A percentile compares a stretch with the other conserved stretches of the same genome.
Conservation (phyloP, 805 yeast genomes). For the Starmerella stellata region DNA sequence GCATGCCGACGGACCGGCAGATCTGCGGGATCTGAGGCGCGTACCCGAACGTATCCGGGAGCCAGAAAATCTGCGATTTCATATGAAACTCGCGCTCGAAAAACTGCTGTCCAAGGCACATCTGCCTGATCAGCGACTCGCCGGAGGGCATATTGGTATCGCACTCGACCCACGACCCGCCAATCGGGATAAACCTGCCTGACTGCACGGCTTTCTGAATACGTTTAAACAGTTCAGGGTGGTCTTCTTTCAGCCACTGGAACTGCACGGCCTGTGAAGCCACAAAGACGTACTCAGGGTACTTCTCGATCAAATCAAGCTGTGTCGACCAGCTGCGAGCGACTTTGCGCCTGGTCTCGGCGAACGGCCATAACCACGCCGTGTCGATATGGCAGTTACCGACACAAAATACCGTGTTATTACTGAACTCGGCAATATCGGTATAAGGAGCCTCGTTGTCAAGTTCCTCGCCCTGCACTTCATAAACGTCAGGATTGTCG, state of each 20-base stretch:
- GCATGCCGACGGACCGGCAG: constrained; percentile 71
- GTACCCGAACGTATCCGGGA: constrained; percentile 95
- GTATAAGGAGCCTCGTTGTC: constrained; percentile 19
- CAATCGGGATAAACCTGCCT: constrained; percentile 72
- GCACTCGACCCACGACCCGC: constrained; percentile 97
- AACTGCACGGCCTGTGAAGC: constrained; percentile 95
- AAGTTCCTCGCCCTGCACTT: background rate
- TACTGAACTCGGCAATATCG: constrained; percentile 7
- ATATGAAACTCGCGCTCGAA: constrained; percentile 62
- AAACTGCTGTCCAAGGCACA: constrained; percentile 75
- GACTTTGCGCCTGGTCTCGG: constrained; percentile 80
- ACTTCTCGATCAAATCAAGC: constrained; percentile 60
- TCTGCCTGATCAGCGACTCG: constrained; percentile 76
- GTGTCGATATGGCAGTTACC: constrained; percentile 97
- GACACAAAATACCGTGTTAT: constrained; percentile 46
- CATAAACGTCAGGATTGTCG: constrained; percentile 46
- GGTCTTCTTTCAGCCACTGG: constrained; percentile 74
- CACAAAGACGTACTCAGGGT: constrained; percentile 84
- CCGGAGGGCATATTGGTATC: constrained; percentile 94
- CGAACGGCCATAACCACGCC: constrained; percentile 99
- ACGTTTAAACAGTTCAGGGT: constrained; percentile 57
- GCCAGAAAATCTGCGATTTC: constrained; percentile 68
- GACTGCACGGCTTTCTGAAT: constrained; percentile 44
- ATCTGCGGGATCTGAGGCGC: constrained; percentile 89
- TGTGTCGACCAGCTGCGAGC: constrained; percentile 95